A percentile compares a stretch with the other conserved stretches of the same genome.
Evolutionary conservation across 2,329 filamentous ascomycete genomes (phyloP).

Genomic region (Tolypocladium amazonense): DNA sequence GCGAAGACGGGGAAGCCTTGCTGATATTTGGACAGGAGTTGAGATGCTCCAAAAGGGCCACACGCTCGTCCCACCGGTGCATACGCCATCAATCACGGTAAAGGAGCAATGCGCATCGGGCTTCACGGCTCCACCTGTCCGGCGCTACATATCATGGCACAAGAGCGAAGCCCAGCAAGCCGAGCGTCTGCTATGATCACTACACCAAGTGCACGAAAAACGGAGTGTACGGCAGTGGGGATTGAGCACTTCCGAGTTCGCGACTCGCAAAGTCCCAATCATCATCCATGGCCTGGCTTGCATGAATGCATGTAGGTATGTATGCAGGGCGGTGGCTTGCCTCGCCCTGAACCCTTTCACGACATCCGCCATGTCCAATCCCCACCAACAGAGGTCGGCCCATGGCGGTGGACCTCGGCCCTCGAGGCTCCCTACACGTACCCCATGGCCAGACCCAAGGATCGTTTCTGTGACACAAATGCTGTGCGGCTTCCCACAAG

Average conservation of each 20-base stretch:
- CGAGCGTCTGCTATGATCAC: too few species aligned
- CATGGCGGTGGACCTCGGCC: background rate
- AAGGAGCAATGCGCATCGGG: too few species aligned
- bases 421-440: background rate
- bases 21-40: background rate
- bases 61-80: background rate
- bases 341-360: background rate
- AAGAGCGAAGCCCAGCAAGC: background rate
- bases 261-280: background rate
- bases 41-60: background rate
- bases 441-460: background rate
- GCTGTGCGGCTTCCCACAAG: constrained; percentile 10
- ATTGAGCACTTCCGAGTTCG: background rate
- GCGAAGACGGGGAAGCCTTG: background rate
- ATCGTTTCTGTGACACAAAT: constrained; percentile 13
- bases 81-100: background rate
- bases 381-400: background rate
- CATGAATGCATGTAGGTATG: background rate
- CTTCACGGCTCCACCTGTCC: too few species aligned
- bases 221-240: too few species aligned
- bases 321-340: background rate
- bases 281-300: background rate
- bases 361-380: background rate
- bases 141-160: background rate
- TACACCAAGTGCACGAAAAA: background rate